Evolutionary conservation across 2,329 filamentous ascomycete genomes (phyloP), one percentile per base, ranked within the genome.

Genomic region (Elsinoe arachidis): DNA sequence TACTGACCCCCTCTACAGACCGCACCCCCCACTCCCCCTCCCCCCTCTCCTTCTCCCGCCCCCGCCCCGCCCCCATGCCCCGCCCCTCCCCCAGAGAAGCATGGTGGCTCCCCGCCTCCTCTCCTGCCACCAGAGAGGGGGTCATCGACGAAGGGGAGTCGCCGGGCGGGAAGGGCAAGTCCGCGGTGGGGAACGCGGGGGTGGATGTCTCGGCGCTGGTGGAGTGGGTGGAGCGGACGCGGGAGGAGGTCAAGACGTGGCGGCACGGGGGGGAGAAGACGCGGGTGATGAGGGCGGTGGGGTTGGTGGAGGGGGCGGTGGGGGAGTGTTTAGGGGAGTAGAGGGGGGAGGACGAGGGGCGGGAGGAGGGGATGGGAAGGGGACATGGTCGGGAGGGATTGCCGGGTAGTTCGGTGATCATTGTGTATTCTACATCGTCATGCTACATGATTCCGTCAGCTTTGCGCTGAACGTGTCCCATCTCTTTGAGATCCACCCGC

Each of bases 1-100:
- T 30, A 49, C 23, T 35, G n/a, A 49, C 44, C 44, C 33, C 2
- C 9, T 11, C 6, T 5, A 30, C 46, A 37, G 58, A 63, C 7
- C 59, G 61, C 17, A 59, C 61, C 19, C 57, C 59, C 39, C 63
- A 60, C 49, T 61, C 60, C 35, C 63, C 60, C 9, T 65, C 64
- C n/a, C 65, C 65, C 1, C 62, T 62, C 19, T 66, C 61, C 59
- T 67, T 67, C 58, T 67, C 64, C 6, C 62, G 61, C 26, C 64
- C 58, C 2, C 55, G 57, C 17, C 58, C 49, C 35, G 26, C 26
- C 12, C 30, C 46, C 12, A 9, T 5, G 7, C 49, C 17, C 21
- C 49, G 12, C 26, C 11, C 9, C 19, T 21, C 49, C 15, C 49
- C 19, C 15, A 35, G 17, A 14, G 49, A 53, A 21, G 49, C 15